Evolutionary conservation across 2,329 filamentous ascomycete species (phyloP), one percentile per base, ranked within the genome.

Genomic region (Pezicula carpinea): DNA sequence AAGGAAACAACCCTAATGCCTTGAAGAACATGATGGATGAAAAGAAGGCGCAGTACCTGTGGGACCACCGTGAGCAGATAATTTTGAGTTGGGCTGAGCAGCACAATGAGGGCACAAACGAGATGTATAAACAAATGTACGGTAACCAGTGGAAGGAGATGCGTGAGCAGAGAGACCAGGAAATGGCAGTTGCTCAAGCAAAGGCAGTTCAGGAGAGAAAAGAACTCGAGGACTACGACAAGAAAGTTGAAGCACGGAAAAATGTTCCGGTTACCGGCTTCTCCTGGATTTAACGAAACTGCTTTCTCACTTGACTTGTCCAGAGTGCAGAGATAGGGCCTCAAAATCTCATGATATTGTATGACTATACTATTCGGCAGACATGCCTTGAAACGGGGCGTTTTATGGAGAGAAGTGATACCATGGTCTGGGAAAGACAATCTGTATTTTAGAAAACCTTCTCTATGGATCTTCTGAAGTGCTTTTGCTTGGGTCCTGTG

Each of bases 121-220:
- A 55, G 26, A 23, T 64, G 7, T 63, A 63, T 34, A 54, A 57
- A 44, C 34, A 56, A 13, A 17, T 63, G 44, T 50, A 59, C 48
- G 59, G 54, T 13, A 58, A 56, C n/a, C 42, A 57, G 14, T 61
- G 56, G 58, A 48, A 56, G 51, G 49, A 52, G 23, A 46, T 52
- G 21, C 50, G 51, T 10, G 50, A 59, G 14, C 15, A 33, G 17
- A 26, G 23, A 26, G 53, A 59, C 21, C 19, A 39, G 3, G 51
- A 45, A 11, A 36, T 59, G 19, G 53, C 48, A 26, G 31, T 35
- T 11, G 33, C 49, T 23, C 58, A 60, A 33, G 42, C 53, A 17
- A 35, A 46, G 14, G 47, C 51, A 18, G 49, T 44, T 6, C 47
- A 46, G 18, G 49, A 49, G 43, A 34, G 46, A 19, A 47, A 44